Conservation (phyloP, 2,329 filamentous ascomycete species). For the Kalmusia sp. region DNA sequence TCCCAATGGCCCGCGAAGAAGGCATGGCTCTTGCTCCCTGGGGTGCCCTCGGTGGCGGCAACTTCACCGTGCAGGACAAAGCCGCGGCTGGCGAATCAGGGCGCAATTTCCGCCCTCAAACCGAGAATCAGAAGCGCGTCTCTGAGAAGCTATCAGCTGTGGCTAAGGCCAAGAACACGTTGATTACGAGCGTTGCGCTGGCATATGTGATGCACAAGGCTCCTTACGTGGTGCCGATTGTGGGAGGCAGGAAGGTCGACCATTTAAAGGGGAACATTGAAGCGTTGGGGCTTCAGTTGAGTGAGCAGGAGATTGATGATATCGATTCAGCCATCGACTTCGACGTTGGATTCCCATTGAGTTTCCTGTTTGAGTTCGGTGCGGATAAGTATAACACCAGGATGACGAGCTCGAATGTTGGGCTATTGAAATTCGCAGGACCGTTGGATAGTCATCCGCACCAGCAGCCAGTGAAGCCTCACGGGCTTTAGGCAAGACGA, state of each 20-base stretch:
- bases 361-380: conserved; percentile 48
- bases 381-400: conserved; percentile 33
- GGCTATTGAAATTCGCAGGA: conserved; percentile 35
- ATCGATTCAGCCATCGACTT: conserved; percentile 62
- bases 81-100: conserved; percentile 39
- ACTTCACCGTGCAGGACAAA: conserved; percentile 47
- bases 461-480: conserved; percentile 35
- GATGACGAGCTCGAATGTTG: conserved; percentile 38
- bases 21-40: conserved; percentile 68
- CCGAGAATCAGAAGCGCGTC: conserved; percentile 59
- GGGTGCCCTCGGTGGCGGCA: conserved; percentile 59
- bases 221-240: conserved; percentile 76
- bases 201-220: conserved; percentile 77
- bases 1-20: conserved; percentile 69
- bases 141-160: conserved; percentile 67
- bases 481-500: conserved; percentile 31
- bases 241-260: conserved; percentile 75
- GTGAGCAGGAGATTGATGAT: conserved; percentile 59
- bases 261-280: conserved; percentile 72
- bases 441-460: conserved; percentile 34
- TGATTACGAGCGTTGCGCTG: conserved; percentile 67
- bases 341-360: conserved; percentile 63
- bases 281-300: conserved; percentile 59
- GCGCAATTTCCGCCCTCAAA: conserved; percentile 46
- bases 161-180: conserved; percentile 62